Evolutionary conservation across 2,329 filamentous ascomycete species (phyloP).

Genomic region (Talaromyces sp.): DNA sequence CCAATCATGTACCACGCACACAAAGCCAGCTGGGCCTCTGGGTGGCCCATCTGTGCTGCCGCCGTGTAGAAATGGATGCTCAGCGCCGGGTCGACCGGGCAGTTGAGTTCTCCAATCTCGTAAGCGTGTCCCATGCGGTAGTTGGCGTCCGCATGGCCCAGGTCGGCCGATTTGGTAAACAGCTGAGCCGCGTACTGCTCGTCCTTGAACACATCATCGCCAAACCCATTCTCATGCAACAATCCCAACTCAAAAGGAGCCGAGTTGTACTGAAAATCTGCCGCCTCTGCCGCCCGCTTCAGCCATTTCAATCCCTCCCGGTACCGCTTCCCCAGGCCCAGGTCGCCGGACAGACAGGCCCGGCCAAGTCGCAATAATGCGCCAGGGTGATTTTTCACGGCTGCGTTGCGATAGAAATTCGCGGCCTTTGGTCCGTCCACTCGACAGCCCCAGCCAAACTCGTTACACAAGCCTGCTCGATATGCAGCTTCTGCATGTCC

Average conservation of each 20-base stretch:
- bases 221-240: conserved; percentile 88
- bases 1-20: conserved; percentile 99
- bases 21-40: conserved; percentile 92
- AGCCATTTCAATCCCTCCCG: conserved; percentile 94
- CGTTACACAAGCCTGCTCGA: conserved; percentile 88
- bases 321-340: conserved; percentile 77
- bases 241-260: conserved; percentile 87
- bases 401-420: conserved; percentile 84
- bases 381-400: conserved; percentile 90
- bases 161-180: conserved; percentile 87
- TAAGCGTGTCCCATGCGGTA: conserved; percentile 93
- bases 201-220: conserved; percentile 89
- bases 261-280: conserved; percentile 85
- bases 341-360: conserved; percentile 82
- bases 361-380: conserved; percentile 89
- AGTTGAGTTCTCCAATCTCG: conserved; percentile 82
- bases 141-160: conserved; percentile 81
- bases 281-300: conserved; percentile 83
- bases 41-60: conserved; percentile 77
- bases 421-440: conserved; percentile 87
- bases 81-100: conserved; percentile 82
- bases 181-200: conserved; percentile 86
- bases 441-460: conserved; percentile 94
- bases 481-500: conserved; percentile 96
- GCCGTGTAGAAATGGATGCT: conserved; percentile 97